phyloP scores from a whole-genome alignment of 2,329 filamentous ascomycete genomes.

The Fusarium anguioides region DNA sequence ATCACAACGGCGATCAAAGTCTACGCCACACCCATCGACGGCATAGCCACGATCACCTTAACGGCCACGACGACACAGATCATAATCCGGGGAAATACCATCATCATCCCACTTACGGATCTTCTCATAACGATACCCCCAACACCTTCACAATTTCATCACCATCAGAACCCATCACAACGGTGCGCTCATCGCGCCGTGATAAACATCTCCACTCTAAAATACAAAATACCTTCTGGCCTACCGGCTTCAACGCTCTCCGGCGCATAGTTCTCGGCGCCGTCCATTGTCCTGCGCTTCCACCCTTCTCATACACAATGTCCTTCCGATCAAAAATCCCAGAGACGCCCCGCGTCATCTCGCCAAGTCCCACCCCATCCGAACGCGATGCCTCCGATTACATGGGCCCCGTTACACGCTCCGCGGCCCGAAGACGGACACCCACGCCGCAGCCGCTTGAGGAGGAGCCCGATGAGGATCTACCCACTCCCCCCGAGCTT shows the following conservation, averaged over 20 bases:
- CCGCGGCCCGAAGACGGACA: conserved; percentile 69
- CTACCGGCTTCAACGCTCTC: conserved; percentile 60
- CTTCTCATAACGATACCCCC: conserved; percentile 20
- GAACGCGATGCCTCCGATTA: conserved; percentile 58
- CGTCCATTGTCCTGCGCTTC: conserved; percentile 66
- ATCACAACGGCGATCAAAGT: conserved; percentile 17
- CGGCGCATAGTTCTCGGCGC: conserved; percentile 66
- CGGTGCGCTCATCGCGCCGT: conserved; percentile 58
- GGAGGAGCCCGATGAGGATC: conserved; percentile 66
- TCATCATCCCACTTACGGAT: conserved; percentile 35
- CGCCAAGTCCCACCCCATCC: conserved; percentile 78
- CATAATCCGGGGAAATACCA: conserved; percentile 39
- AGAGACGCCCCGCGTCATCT: conserved; percentile 86
- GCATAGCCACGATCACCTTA: conserved; percentile 37
- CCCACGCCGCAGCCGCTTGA: conserved; percentile 69
- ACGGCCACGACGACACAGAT: conserved; percentile 30
- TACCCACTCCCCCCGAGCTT: conserved; percentile 58
- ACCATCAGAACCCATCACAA: conserved; percentile 24
- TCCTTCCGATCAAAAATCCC: conserved; percentile 70
- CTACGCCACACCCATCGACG: conserved; percentile 30
- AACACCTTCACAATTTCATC: conserved; percentile 37
- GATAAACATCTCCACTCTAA: conserved; percentile 61
- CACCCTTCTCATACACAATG: conserved; percentile 68
- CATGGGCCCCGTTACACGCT: conserved; percentile 80
- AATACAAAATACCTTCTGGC: conserved; percentile 52